Conservation (phyloP, 2,329 filamentous ascomycete species). For the Fusarium sp. region DNA sequence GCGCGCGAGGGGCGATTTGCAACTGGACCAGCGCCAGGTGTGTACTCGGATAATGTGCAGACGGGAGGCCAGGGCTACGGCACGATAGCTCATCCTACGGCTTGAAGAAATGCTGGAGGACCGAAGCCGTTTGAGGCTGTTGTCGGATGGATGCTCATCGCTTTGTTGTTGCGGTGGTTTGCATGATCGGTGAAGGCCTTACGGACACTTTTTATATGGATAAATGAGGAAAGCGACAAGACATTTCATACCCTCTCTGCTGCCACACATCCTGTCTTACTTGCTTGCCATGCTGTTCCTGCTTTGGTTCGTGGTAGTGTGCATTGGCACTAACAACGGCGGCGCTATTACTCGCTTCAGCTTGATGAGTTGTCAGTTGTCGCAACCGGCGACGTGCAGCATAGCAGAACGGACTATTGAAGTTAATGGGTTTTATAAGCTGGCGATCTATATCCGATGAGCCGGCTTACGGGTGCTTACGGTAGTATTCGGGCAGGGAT, state of each 20-base stretch:
- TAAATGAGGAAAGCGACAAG: not conserved
- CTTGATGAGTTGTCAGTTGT: slow-evolving; percentile 9
- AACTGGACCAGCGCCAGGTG: slow-evolving; percentile 70
- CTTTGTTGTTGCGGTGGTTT: not conserved
- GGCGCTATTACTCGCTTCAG: not conserved
- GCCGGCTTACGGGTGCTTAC: not conserved
- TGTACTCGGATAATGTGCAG: slow-evolving; percentile 81
- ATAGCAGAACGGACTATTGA: not conserved
- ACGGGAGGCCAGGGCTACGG: slow-evolving; percentile 76
- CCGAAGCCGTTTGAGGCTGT: not conserved
- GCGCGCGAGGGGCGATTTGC: slow-evolving; percentile 67
- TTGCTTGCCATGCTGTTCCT: not conserved
- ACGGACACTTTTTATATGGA: not conserved
- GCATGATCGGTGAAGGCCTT: not conserved
- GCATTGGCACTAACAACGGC: not conserved
- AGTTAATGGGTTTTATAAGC: not conserved
- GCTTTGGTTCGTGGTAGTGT: not conserved
- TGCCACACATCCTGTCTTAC: not conserved
- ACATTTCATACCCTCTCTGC: not conserved
- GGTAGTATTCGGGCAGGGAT: not conserved
- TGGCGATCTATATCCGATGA: not conserved
- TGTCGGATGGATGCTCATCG: not conserved
- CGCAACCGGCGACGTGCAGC: not conserved
- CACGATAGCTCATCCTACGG: slow-evolving; percentile 55
- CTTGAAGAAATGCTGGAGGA: slow-evolving; percentile 5